Evolutionary conservation across 148 eudicot genomes (phyloP), one percentile per base, ranked within the genome.

Genomic region (Chenopodium quinoa): DNA sequence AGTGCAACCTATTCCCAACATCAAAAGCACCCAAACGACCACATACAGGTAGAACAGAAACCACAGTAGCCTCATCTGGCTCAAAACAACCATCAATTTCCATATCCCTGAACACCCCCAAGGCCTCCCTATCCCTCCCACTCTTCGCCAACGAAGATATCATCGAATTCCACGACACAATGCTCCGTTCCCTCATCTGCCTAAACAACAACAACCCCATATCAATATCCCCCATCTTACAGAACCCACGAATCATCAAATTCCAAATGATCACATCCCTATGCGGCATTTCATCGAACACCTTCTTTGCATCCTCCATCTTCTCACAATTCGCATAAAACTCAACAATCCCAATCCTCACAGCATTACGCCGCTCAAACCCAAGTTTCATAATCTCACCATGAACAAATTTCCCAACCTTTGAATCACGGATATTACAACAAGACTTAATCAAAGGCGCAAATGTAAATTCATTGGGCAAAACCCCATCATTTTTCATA

Each of bases 361-460:
- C 50, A n/a, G 84, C 20, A 25, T 66, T 81, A 79, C 74, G 71
- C 27, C 90, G 77, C 58, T 74, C 85, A 71, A 88, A 80, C 81
- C 96, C 96, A 72, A 82, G 81, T 58, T 71, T 82, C 1, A 89
- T 10, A 9, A 84, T 69, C 81, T 86, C 89, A 23, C 84, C 77
- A 31, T 90, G 93, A 85, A 90, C 86, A 62, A 80, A 86, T 47
- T 79, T 78, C 6, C 97, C 95, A 60, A 81, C 78, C 64, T 75
- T 74, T 62, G 83, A 75, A 72, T 91, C 91, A 13, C 78, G 8
- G 17, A 90, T 75, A 83, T 86, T 81, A 11, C 91, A 83, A 80
- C 94, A 91, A 62, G 91, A 88, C 88, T 93, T 93, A n/a, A 89
- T 83, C 56, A 93, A 82, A 46, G 97, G 93, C 31, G 92, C 91